Evolutionary conservation across 2,329 filamentous ascomycete species (phyloP).

Genomic region (Hypoxylon sp.): DNA sequence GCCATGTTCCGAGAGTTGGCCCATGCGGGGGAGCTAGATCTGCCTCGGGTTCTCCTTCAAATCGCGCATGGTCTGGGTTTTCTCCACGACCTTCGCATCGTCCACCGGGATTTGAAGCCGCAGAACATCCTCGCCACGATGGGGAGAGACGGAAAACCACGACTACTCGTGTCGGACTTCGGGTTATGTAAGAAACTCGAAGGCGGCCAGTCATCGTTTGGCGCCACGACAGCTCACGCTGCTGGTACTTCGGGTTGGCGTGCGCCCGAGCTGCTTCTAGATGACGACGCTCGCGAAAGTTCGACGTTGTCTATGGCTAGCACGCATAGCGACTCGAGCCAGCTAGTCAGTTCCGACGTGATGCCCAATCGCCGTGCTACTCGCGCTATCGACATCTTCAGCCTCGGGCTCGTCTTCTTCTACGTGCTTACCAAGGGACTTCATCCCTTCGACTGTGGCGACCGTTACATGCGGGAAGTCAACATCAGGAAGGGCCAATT

Average conservation of each 20-base stretch:
- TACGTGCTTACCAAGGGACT: constrained; percentile 94
- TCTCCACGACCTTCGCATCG: constrained; percentile 89
- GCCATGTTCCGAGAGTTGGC: constrained; percentile 73
- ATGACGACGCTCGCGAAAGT: constrained; percentile 70
- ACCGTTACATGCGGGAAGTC: constrained; percentile 93
- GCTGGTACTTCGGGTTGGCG: constrained; percentile 96
- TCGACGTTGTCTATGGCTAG: constrained; percentile 55
- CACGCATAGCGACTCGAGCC: constrained; percentile 68
- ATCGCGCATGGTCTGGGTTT: constrained; percentile 90
- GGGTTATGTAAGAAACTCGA: constrained; percentile 97
- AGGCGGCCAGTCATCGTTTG: constrained; percentile 91
- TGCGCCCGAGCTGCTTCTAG: constrained; percentile 88
- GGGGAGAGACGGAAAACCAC: constrained; percentile 72
- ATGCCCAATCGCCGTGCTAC: constrained; percentile 81
- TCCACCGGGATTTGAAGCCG: constrained; percentile 95
- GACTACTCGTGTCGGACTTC: constrained; percentile 97
- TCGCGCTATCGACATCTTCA: constrained; percentile 96
- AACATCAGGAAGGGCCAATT: constrained; percentile 94
- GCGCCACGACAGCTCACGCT: constrained; percentile 91
- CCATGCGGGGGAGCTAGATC: constrained; percentile 74
- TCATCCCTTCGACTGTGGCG: constrained; percentile 94
- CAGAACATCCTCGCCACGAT: constrained; percentile 93
- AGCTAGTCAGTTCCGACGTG: constrained; percentile 64
- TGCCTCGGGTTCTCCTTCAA: constrained; percentile 83
- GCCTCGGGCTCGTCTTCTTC: constrained; percentile 95